Evolutionary conservation across 768 basidiomycete genomes (phyloP), one percentile per base, ranked within the genome.

Genomic region (Lyophyllum atratum): DNA sequence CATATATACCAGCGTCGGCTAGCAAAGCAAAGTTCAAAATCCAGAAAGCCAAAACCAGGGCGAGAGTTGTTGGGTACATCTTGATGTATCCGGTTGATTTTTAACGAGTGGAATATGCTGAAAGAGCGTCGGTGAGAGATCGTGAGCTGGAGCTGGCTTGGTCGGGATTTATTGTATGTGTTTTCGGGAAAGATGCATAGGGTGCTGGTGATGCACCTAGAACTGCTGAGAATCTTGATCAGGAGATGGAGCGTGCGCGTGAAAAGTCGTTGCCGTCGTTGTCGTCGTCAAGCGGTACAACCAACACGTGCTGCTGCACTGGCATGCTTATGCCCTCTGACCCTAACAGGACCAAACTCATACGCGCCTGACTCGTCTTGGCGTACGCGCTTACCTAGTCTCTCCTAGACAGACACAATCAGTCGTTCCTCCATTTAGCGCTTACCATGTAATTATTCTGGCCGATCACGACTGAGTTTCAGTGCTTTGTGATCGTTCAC

Each of bases 1-100:
- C 80, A 58, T 67, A 82, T 46, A 82, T 60, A 49, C 69, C 75
- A 49, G 78, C 80, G 40, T 70, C 59, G 21, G 68, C 76, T 33
- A 67, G 49, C 14, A 63, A 54, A 52, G 67, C 62, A 43, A 58
- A 54, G 56, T 69, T 66, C 52, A 72, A 58, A 43, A 64, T 59
- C 54, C 66, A 52, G 42, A 73, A 61, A 48, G 56, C 56, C 56
- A 59, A 42, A 53, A 52, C 62, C 55, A 66, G 60, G 60, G 55
- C 54, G 15, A 59, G 55, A 22, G 31, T 56, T 53, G 48, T 52
- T 14, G 53, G 55, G 50, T 61, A 64, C 62, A 66, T 58, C 21
- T 52, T 50, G 45, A 51, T 54, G 29, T 44, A 31, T 31, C 21
- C 51, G 49, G 47, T 19, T 48, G 21, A 12, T 14, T 14, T 21